A percentile compares a stretch with the other conserved stretches of the same genome.
phyloP scores from a whole-genome alignment of 805 yeast genomes.

The Candida maris region DNA sequence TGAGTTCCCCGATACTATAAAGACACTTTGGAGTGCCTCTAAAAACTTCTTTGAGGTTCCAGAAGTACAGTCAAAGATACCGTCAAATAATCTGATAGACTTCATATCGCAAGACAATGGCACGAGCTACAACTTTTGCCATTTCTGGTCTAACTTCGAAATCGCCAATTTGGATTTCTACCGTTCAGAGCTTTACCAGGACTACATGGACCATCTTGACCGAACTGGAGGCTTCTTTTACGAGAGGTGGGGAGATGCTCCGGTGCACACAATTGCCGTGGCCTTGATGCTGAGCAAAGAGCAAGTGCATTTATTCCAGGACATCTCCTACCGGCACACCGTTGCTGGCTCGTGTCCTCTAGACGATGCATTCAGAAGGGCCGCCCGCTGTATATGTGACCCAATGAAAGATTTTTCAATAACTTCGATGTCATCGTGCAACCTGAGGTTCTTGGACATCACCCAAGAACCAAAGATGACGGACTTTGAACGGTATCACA shows the following conservation, averaged over 20 bases:
- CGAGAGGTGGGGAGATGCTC: constrained; percentile 88
- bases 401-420: constrained; percentile 69
- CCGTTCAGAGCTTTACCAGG: constrained; percentile 52
- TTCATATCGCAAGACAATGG: constrained; percentile 68
- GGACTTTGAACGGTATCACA: constrained; percentile 23
- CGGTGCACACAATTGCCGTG: constrained; percentile 45
- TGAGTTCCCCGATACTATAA: constrained; percentile 48
- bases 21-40: constrained; percentile 49
- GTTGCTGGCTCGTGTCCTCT: constrained; percentile 81
- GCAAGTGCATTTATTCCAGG: constrained; percentile 72
- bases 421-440: constrained; percentile 30
- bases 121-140: constrained; percentile 64
- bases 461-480: constrained; percentile 17
- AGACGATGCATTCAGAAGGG: constrained; percentile 49
- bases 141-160: constrained; percentile 81
- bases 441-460: constrained; percentile 23
- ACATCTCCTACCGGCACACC: constrained; percentile 76
- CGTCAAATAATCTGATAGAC: constrained; percentile 43
- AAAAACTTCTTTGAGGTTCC: constrained; percentile 37
- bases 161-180: constrained; percentile 66
- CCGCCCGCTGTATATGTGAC: constrained; percentile 68
- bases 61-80: constrained; percentile 14
- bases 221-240: constrained; percentile 73
- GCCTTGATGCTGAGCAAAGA: constrained; percentile 49
- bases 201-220: constrained; percentile 63